phyloP scores from a whole-genome alignment of 805 yeast species.

The Torulaspora franciscae region DNA sequence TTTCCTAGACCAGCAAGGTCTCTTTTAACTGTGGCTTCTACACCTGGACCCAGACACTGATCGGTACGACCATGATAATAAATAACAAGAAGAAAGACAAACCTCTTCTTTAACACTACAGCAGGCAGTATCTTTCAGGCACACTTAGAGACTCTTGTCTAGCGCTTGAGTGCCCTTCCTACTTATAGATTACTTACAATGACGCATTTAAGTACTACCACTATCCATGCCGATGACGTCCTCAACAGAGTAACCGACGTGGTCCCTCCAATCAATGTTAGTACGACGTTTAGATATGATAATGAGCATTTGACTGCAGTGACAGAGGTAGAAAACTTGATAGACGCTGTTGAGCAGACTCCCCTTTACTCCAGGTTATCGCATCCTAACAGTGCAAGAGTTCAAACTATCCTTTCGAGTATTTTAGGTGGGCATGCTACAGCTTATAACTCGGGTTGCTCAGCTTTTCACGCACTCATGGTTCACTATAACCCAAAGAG shows the following conservation, averaged over 20 bases:
- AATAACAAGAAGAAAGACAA: too few relatives aligned
- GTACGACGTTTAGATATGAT: slow-evolving; percentile 72
- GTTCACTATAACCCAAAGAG: slow-evolving; percentile 67
- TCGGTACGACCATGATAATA: too few relatives aligned
- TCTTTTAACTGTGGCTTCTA: neutral
- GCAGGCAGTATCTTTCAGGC: too few relatives aligned
- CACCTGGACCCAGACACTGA: neutral
- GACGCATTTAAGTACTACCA: slow-evolving; percentile 46
- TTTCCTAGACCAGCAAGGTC: neutral
- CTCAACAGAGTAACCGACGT: slow-evolving; percentile 57
- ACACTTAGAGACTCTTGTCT: too few relatives aligned
- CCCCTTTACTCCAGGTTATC: slow-evolving; percentile 66
- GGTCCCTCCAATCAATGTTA: slow-evolving; percentile 72
- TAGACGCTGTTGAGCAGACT: slow-evolving; percentile 33
- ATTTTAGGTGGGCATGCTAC: slow-evolving; percentile 63
- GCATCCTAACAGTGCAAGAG: slow-evolving; percentile 66
- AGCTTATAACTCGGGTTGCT: slow-evolving; percentile 70
- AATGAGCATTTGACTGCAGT: slow-evolving; percentile 50
- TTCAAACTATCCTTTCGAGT: slow-evolving; percentile 58
- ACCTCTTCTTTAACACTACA: too few relatives aligned
- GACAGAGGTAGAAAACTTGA: slow-evolving; percentile 35
- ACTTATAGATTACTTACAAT: neutral
- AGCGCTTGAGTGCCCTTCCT: too few relatives aligned
- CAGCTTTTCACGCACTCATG: slow-evolving; percentile 75
- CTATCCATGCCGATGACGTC: slow-evolving; percentile 69